A percentile compares a stretch with the other conserved stretches of the same genome.
Conservation (phyloP, 352 stramenopile genomes). For the Phytophthora litchii region DNA sequence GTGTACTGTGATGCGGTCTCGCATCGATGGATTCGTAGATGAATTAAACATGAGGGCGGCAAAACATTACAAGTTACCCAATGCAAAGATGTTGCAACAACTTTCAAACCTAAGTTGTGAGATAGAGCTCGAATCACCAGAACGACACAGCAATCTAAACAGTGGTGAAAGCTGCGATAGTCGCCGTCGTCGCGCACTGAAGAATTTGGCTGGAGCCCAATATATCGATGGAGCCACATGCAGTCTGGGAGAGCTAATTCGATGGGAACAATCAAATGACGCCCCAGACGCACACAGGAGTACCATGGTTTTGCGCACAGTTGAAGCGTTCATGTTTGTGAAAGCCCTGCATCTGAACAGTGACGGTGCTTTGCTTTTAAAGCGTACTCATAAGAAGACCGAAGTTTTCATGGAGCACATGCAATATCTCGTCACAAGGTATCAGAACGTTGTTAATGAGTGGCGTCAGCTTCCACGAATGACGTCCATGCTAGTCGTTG, state of each 20-base stretch:
- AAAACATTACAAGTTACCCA: slow-evolving; percentile 8
- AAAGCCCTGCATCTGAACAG: slow-evolving; percentile 6
- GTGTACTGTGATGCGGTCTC: slow-evolving; percentile 11
- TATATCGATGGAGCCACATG: slow-evolving; percentile 23
- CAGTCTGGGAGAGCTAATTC: slow-evolving; percentile 18
- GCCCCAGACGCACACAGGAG: slow-evolving; percentile 14
- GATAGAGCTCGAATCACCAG: slow-evolving; percentile 10
- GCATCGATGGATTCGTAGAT: slow-evolving; percentile 29
- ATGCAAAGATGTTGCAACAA: not conserved
- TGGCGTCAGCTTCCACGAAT: slow-evolving; percentile 22
- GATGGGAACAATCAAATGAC: slow-evolving; percentile 16
- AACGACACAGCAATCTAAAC: not conserved
- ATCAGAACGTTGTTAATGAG: slow-evolving; percentile 15
- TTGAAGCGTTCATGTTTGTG: slow-evolving; percentile 43
- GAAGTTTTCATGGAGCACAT: slow-evolving; percentile 9
- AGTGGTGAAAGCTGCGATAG: slow-evolving; percentile 17
- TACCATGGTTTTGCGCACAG: slow-evolving; percentile 30
- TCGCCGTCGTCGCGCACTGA: slow-evolving; percentile 22
- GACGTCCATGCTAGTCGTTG: slow-evolving; percentile 29
- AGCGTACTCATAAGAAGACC: too few species aligned
- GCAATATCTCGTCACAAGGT: slow-evolving; percentile 20
- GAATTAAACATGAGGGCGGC: slow-evolving; percentile 17
- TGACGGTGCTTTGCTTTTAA: not conserved
- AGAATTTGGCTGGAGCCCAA: slow-evolving; percentile 22
- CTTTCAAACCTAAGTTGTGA: slow-evolving; percentile 13